These are phyloP conservation scores for Spergularia bocconei DNA, from an alignment of 148 eudicot genomes.

Conservation along the genomic window DNA sequence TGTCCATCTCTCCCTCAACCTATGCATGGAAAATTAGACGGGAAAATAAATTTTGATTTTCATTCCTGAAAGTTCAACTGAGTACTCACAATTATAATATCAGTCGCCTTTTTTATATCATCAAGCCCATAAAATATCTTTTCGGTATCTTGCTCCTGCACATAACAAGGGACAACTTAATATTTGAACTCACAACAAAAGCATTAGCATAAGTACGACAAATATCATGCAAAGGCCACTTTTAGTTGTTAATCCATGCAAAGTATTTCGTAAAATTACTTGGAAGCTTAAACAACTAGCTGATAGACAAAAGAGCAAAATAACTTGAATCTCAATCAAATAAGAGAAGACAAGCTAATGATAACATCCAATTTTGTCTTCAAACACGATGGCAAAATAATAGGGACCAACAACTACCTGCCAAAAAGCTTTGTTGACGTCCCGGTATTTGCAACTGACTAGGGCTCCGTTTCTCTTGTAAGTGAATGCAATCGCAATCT, in stretches of 20 bases:
- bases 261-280: no score
- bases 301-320: no score
- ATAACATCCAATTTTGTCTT: neutral
- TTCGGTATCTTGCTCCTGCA: slow-evolving; percentile 76
- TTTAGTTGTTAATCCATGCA: no score
- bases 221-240: neutral
- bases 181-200: slow-evolving; percentile 1
- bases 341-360: neutral
- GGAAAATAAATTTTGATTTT: neutral
- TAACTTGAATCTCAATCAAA: no score
- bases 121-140: slow-evolving; percentile 88
- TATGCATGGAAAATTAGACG: slow-evolving; percentile 26
- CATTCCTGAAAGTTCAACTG: neutral
- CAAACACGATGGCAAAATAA: slow-evolving; percentile 8
- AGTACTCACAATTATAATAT: slow-evolving; percentile 68
- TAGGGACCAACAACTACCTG: slow-evolving; percentile 48
- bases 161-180: slow-evolving; percentile 1
- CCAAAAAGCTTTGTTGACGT: slow-evolving; percentile 70
- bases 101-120: slow-evolving; percentile 65
- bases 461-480: slow-evolving; percentile 63
- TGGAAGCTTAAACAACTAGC: no score
- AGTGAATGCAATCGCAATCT: slow-evolving; percentile 84
- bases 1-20: slow-evolving; percentile 99
- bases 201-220: neutral
- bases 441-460: slow-evolving; percentile 87